Evolutionary conservation across 73 alveolate genomes (phyloP), one percentile per base, ranked within the genome.

Genomic region (Urostyla sp.): DNA sequence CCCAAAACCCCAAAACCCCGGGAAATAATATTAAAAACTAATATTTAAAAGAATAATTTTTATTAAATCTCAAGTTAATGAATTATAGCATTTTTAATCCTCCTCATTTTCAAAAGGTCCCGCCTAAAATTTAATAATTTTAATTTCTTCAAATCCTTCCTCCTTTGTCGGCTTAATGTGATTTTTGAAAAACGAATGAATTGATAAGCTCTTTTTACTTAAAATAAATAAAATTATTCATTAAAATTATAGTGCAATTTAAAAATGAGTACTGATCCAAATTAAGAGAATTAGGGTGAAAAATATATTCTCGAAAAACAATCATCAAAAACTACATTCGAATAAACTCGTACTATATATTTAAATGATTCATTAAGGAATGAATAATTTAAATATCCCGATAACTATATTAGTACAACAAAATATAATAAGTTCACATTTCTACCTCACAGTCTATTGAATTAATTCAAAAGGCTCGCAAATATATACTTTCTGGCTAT

Each of bases 91-190:
- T 63, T 95, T 90, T 67, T 95, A 91, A 72, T 96, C 99, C 38
- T 93, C 93, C 49, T 93, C 94, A 76, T 87, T 96, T 18, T 91
- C 95, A 73, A 96, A 96, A 1, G 98, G 99, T 0, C 99, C 99
- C 16, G 99, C 98, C 24, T 93, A 81, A 75, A 96, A 94, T 45
- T 91, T 73, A 5, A 96, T 91, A 16, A 80, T 76, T 36, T 88
- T 88, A 32, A 91, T 79, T 85, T 96, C 99, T 37, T 76, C 73
- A 67, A 90, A 93, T 32, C 99, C 99, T 77, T 96, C 99, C 1
- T 44, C 69, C 26, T 35, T 43, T 24, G 91, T 84, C 0, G 99
- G 99, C 74, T 74, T 81, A 84, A 94, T 81, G 36, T 80, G 52
- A 56, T 94, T 95, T 75, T 96, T 95, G 75, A 58, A 97, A 85